Evolutionary conservation across 768 basidiomycete genomes (phyloP).

Genomic region (Serendipita sp.): DNA sequence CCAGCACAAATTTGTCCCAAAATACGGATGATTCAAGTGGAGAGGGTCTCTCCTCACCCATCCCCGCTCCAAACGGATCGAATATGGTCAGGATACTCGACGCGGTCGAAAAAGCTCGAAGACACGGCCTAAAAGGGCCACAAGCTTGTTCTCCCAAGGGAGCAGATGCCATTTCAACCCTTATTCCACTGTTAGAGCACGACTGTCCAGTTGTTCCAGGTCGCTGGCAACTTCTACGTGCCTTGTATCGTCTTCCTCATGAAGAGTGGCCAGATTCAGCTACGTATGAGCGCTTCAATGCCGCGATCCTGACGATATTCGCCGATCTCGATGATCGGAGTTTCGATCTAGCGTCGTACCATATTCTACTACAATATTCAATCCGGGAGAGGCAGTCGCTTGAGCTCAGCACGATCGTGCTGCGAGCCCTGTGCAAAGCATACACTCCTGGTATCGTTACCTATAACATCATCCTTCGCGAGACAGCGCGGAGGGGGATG

Average conservation of each 20-base stretch:
- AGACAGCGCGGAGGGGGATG: slow-evolving; percentile 30
- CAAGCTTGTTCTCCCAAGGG: no score
- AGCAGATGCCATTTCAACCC: not conserved
- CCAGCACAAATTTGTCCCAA: not conserved
- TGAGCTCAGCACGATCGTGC: slow-evolving; percentile 28
- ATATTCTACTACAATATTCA: slow-evolving; percentile 49
- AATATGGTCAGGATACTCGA: not conserved
- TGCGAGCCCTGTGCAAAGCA: slow-evolving; percentile 24
- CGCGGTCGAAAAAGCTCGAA: no score
- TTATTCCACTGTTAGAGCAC: not conserved
- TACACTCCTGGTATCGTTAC: slow-evolving; percentile 34
- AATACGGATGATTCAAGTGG: not conserved
- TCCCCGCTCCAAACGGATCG: not conserved
- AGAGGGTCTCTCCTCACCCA: not conserved
- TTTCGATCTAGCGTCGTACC: slow-evolving; percentile 32
- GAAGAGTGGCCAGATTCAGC: not conserved
- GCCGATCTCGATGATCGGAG: not conserved
- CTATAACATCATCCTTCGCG: slow-evolving; percentile 42
- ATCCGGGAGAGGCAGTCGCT: slow-evolving; percentile 43
- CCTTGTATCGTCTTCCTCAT: not conserved
- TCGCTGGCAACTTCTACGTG: not conserved
- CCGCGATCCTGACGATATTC: slow-evolving; percentile 10
- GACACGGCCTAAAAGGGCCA: no score
- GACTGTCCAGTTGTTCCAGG: not conserved
- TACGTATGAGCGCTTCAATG: slow-evolving; percentile 12